Base-by-base conservation (phyloP, 2,329 filamentous ascomycete genomes). In the Tolypocladium cylindrosporum region DNA sequence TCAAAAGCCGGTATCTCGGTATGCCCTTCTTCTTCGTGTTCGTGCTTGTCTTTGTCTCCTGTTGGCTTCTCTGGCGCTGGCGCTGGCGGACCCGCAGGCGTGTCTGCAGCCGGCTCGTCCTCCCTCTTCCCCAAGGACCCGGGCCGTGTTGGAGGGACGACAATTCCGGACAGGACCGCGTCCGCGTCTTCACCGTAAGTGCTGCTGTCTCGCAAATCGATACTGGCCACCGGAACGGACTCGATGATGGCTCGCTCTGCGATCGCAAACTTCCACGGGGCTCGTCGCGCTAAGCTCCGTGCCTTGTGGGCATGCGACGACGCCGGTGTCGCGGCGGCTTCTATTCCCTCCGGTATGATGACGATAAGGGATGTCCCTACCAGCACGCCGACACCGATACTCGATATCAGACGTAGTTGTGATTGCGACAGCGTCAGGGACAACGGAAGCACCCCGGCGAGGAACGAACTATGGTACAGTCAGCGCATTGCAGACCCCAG, bases 361-460 rank as follows among this genome's bases (percentile, higher is more conserved):
- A 99, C 91, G 63, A 97, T 93, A 63, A 99, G 81, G 1, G 93
- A 93, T 36, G 94, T 97, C 41, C 94, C 94, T 19, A 99, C 92
- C 10, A 99, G 79, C 55, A 99, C 89, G 51, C 94, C 94, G 72
- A 96, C 91, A 56, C 94, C 94, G 70, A 97, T 84, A 58, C 91
- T 92, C 27, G 93, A 95, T 69, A 97, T 89, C 55, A 96, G 78
- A 68, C 93, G 88, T 58, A 97, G 78, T 72, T 96, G 91, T 50
- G 91, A 90, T 60, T 89, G 86, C 37, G 92, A 93, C 34, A 99
- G 82, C 58, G 87, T 84, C 78, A 99, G 90, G 59, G 91, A 92
- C 55, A 99, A 80, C 42, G 94, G 94, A 63, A 99, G 79, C 64
- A 91, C 88, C 74, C 94, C 94, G 65, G 93, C 92, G 58, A 96